phyloP scores from a whole-genome alignment of 306 rosid genomes.

The Quercus gilva region DNA sequence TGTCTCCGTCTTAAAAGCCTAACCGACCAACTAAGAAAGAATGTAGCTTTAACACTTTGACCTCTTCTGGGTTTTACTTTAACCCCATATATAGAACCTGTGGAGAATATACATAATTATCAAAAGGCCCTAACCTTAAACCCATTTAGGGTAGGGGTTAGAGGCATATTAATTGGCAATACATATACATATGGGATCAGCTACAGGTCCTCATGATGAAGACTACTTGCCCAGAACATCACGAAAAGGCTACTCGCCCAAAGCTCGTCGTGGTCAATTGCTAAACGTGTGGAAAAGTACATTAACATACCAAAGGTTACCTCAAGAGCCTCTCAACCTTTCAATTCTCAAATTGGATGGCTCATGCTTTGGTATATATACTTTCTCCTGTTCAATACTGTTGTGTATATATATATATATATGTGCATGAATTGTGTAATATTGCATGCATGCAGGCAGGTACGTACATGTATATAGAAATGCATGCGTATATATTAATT shows the following conservation, averaged over 20 bases:
- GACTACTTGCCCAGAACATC: neutral
- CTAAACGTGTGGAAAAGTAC: conserved; percentile 13
- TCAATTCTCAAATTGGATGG: conserved; percentile 50
- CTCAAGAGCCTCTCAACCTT: conserved; percentile 38
- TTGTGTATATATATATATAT: too few relatives aligned
- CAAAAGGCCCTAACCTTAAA: conserved; percentile 6
- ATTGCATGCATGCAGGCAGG: neutral
- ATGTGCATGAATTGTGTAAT: neutral
- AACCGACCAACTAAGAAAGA: conserved; percentile 10
- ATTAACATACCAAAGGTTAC: conserved; percentile 30
- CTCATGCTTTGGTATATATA: conserved; percentile 40
- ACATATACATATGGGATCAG: too few relatives aligned
- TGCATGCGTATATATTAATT: too few relatives aligned
- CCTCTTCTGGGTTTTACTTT: neutral
- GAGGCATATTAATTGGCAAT: too few relatives aligned
- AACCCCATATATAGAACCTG: neutral
- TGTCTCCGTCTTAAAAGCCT: conserved; percentile 21
- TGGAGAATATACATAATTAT: neutral
- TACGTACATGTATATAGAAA: neutral
- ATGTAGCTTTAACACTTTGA: neutral
- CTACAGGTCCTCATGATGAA: too few relatives aligned
- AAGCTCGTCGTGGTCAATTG: too few relatives aligned
- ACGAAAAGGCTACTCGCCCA: too few relatives aligned
- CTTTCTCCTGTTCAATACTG: too few relatives aligned
- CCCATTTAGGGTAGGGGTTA: too few relatives aligned